Base-by-base conservation (phyloP, 164 flowering plant genomes). In the Umbilicus rupestris region DNA sequence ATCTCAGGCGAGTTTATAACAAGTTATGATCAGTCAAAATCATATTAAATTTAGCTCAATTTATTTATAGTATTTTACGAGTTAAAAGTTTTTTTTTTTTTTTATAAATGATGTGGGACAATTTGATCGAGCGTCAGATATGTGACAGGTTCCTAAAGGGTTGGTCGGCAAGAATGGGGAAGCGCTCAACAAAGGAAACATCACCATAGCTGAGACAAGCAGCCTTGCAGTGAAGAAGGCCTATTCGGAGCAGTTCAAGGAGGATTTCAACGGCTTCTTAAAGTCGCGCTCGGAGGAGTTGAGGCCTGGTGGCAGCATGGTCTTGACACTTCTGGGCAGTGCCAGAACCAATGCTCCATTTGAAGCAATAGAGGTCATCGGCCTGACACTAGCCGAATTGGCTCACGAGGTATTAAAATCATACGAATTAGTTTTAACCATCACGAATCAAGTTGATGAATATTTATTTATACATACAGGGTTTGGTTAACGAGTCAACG, bases 241-340 rank as follows among this genome's bases (percentile, higher is more conserved):
- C 14, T 71, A 66, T 39, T 5, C 7, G 1, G 50, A 65, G 17
- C 78, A 73, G 64, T 72, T 55, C 42, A 68, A 67, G 19, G 45
- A 37, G 15, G 75, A 75, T 39, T 72, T 75, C 49, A 63, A 65
- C 11, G 0, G 5, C 17, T 75, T 75, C 60, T 49, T 75, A 16
- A 67, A 29, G 46, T 67, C 41, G 1, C 75, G 78, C 5, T 45
- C 68, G 0, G 44, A 62, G 14, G 78, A 75, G 46, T 1, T 72
- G 35, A 60, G 72, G 11, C 10, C 41, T 1, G 73, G 73, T 7
- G 78, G 75, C 1, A 67, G 66, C 20, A 75, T 75, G 78, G 62
- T 68, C 15, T 39, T 72, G 60, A 42, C 75, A 19, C 29, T 72
- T 24, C 33, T 67, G 1, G 75, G 71, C 10, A 62, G 73, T 63